A percentile compares a stretch with the other conserved stretches of the same genome.
phyloP scores from a whole-genome alignment of 2,329 filamentous ascomycete genomes.

The Cladosporium phlei region DNA sequence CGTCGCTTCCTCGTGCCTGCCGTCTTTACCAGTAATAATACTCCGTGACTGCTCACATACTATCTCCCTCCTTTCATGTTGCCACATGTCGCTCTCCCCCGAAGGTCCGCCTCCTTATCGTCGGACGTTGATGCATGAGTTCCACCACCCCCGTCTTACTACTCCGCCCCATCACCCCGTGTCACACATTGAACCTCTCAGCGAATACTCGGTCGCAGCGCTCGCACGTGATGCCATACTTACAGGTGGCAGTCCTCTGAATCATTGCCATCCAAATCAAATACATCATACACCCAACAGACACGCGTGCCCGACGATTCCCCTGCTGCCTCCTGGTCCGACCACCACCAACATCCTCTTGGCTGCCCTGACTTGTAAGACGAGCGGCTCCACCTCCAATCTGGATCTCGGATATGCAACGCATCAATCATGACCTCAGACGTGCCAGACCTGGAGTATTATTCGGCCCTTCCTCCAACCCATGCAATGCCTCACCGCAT shows the following conservation, averaged over 20 bases:
- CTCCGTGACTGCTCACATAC: too few relatives aligned
- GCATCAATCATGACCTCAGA: not conserved
- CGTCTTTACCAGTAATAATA: too few relatives aligned
- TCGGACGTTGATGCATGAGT: too few relatives aligned
- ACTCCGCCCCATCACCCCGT: not conserved
- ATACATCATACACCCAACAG: not conserved
- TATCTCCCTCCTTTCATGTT: too few relatives aligned
- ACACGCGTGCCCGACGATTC: not conserved
- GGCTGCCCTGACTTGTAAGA: slow-evolving; percentile 1
- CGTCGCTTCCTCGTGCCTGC: not conserved
- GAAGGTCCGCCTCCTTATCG: slow-evolving; percentile 1
- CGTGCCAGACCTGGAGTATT: too few relatives aligned
- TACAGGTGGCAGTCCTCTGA: not conserved
- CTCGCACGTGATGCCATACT: slow-evolving; percentile 4
- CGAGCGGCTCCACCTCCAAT: not conserved
- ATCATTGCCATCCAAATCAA: not conserved
- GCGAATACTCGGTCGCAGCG: slow-evolving; percentile 1
- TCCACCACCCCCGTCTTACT: too few relatives aligned
- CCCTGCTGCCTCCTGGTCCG: not conserved
- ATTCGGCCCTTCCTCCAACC: slow-evolving; percentile 3
- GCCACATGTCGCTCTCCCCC: too few relatives aligned
- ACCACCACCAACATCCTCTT: not conserved
- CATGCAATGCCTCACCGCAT: not conserved
- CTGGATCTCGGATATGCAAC: not conserved
- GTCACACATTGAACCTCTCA: not conserved